A percentile compares a stretch with the other conserved stretches of the same genome.
phyloP scores from a whole-genome alignment of 441 rosid species.

The Rhodomyrtus psidioides region DNA sequence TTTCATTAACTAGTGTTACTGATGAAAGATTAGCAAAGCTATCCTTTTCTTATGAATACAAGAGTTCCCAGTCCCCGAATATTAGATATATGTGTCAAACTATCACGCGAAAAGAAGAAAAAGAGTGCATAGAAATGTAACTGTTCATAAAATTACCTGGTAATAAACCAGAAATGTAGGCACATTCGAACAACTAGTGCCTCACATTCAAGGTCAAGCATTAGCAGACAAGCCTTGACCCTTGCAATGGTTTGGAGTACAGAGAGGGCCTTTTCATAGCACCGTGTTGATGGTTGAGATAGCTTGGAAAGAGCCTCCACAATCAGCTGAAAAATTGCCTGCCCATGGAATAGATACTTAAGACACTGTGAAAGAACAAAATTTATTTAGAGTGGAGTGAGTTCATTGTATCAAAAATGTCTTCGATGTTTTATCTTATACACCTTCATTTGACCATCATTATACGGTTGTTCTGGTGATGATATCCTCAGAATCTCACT shows the following conservation, averaged over 20 bases:
- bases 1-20: background rate
- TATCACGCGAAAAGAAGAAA: fast-evolving
- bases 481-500: background rate
- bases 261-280: background rate
- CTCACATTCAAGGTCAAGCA: background rate
- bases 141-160: background rate
- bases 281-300: background rate
- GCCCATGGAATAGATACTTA: background rate
- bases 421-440: background rate
- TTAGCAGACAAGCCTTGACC: background rate
- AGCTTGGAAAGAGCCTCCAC: background rate
- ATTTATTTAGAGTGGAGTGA: background rate
- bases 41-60: background rate
- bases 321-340: background rate
- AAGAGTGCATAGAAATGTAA: background rate
- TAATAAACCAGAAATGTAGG: background rate
- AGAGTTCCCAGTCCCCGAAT: background rate
- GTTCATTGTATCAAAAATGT: background rate
- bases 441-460: background rate
- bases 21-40: background rate
- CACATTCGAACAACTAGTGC: background rate
- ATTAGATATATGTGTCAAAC: background rate
- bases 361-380: background rate
- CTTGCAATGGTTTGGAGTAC: background rate
- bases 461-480: background rate